Evolutionary conservation across 768 basidiomycete species (phyloP), one percentile per base, ranked within the genome.

Genomic region (Suillus brevipes): DNA sequence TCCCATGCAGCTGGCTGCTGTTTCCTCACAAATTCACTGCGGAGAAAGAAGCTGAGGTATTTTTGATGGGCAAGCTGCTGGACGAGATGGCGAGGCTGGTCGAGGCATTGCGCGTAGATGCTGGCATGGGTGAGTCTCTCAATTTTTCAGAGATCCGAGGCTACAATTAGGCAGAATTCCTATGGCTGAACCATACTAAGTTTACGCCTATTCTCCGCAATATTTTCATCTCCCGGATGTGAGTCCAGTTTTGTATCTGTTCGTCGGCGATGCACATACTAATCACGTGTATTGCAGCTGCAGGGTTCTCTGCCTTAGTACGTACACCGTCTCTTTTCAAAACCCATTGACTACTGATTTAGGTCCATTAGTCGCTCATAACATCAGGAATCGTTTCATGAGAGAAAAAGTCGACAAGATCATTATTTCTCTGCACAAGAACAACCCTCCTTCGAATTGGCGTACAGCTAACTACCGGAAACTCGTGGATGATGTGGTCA

Each of bases 1-100:
- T 89, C 40, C 88, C 88, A 0, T 80, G 80, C 2, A 82, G 80
- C 60, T 89, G 87, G 87, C 69, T 87, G 23, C 40, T 76, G 18
- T 20, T 47, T 38, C 56, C 69, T 53, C 64, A 65, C 18, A 68
- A 66, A 63, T 67, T 70, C 60, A 72, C 34, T 9, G 20, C 1
- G 0, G 56, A 67, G 47, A 70, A 69, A 65, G 64, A 66, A 5
- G 40, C 65, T 45, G n/a, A 8, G n/a, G 47, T 65, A 47, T 20
- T 37, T 18, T n/a, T 68, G 14, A 18, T 71, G 3, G 0, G n/a
- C n/a, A n/a, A n/a, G n/a, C n/a, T n/a, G n/a, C n/a, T 74, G 36
- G 31, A 57, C 8, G 63, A 25, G 8, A 64, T 82, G 38, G 65
- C 31, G n/a, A 43, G 60, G 23, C 50, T 80, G 8, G 64, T 81